Conservation (phyloP, 1,284 basidiomycete genomes). For the Sporisorium sorghi region DNA sequence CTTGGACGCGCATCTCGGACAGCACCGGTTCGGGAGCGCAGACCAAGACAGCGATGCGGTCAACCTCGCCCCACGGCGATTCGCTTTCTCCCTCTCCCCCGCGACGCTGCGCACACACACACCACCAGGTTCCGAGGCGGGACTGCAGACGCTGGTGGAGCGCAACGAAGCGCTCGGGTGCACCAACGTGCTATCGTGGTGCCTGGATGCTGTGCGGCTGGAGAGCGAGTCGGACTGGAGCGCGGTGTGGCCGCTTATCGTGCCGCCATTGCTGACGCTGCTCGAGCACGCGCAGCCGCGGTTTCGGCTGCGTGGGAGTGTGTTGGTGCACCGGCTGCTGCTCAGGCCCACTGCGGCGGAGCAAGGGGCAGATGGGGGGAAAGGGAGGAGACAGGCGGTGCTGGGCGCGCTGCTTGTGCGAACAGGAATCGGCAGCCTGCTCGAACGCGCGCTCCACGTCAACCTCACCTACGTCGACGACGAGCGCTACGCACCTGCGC, state of each 20-base stretch:
- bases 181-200: conserved; percentile 31
- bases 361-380: background rate
- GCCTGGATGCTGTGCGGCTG: conserved; percentile 15
- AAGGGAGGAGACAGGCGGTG: background rate
- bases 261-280: conserved; percentile 43
- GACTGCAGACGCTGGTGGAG: background rate
- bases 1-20: conserved; percentile 25
- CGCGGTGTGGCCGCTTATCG: conserved; percentile 29
- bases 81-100: conserved; percentile 4
- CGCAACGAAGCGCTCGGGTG: conserved; percentile 40
- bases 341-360: background rate
- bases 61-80: conserved; percentile 16
- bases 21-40: conserved; percentile 32
- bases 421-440: conserved; percentile 38
- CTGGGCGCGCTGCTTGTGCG: conserved; percentile 29
- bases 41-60: conserved; percentile 23
- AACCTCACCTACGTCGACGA: conserved; percentile 47
- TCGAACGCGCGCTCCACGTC: conserved; percentile 37
- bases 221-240: conserved; percentile 30
- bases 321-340: conserved; percentile 15
- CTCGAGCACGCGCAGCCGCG: conserved; percentile 39
- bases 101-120: background rate
- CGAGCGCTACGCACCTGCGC: conserved; percentile 12
- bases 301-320: conserved; percentile 21
- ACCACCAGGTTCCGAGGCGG: background rate